phyloP scores from a whole-genome alignment of 495 filamentous ascomycete genomes.

The Xylaria cubensis region DNA sequence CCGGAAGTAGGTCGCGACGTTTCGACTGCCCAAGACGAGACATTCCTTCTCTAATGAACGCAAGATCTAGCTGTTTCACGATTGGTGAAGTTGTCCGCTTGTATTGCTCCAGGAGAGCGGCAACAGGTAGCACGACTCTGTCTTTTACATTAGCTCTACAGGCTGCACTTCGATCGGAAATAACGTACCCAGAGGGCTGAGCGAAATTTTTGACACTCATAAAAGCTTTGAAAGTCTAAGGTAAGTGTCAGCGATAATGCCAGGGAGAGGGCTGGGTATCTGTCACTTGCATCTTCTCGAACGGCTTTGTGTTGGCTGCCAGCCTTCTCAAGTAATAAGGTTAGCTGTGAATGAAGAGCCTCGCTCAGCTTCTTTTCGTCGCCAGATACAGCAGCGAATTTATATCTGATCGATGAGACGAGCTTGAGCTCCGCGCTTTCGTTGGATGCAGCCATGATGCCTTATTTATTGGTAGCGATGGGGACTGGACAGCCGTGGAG shows the following conservation, averaged over 20 bases:
- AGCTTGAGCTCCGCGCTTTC: conserved; percentile 83
- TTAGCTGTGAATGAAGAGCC: conserved; percentile 78
- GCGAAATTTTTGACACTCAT: conserved; percentile 52
- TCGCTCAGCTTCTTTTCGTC: conserved; percentile 81
- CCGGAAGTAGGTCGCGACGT: conserved; percentile 68
- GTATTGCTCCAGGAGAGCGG: conserved; percentile 84
- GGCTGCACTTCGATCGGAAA: conserved; percentile 1
- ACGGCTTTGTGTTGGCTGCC: conserved; percentile 80
- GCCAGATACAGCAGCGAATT: conserved; percentile 79
- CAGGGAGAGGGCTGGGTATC: neutral
- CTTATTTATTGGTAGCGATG: neutral
- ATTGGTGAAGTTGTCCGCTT: conserved; percentile 75
- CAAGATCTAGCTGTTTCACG: conserved; percentile 85
- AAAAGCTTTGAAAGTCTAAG: conserved; percentile 39
- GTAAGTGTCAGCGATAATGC: conserved; percentile 28
- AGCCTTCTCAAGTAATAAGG: conserved; percentile 83
- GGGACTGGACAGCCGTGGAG: neutral
- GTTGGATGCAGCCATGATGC: conserved; percentile 36
- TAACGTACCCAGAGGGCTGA: conserved; percentile 48
- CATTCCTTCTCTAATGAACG: conserved; percentile 88
- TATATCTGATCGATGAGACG: conserved; percentile 88
- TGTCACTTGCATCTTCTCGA: conserved; percentile 49
- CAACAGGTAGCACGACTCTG: conserved; percentile 82
- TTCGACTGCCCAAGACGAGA: conserved; percentile 64
- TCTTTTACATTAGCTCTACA: conserved; percentile 30